Percentiles rank a stretch among this genome's conserved stretches.
phyloP scores from a whole-genome alignment of 2,329 filamentous ascomycete species.

The Albophoma yamanashiensis region DNA sequence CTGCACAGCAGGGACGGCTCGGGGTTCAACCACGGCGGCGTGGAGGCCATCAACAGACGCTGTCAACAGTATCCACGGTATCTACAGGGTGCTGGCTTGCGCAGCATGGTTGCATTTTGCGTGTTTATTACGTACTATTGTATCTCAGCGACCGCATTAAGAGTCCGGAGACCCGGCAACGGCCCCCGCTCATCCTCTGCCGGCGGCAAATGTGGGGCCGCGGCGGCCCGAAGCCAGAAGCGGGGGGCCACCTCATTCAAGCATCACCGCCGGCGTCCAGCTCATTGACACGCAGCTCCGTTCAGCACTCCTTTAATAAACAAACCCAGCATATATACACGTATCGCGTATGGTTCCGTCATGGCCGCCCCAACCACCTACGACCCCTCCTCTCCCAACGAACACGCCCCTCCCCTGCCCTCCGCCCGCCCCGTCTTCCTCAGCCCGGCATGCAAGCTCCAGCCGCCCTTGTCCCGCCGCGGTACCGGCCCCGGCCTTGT shows the following conservation, averaged over 20 bases:
- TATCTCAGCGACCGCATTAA: no score
- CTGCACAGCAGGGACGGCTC: no score
- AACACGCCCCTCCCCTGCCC: constrained; percentile 4
- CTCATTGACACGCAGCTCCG: background rate
- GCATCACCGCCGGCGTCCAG: background rate
- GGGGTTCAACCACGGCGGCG: no score
- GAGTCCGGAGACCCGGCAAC: background rate
- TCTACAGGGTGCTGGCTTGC: no score
- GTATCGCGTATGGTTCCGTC: no score
- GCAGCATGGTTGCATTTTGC: no score
- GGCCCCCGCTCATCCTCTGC: background rate
- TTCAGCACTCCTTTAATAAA: background rate
- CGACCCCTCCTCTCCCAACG: constrained; percentile 5
- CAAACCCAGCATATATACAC: background rate
- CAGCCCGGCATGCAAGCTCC: constrained; percentile 3
- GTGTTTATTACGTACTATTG: no score
- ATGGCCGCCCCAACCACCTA: background rate
- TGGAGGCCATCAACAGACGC: no score
- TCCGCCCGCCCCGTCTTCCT: background rate
- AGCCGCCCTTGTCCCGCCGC: constrained; percentile 17
- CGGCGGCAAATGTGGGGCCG: background rate
- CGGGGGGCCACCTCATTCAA: background rate
- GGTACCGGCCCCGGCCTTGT: constrained; percentile 22
- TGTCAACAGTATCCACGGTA: no score
- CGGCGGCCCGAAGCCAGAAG: background rate